A percentile compares a stretch with the other conserved stretches of the same genome.
phyloP scores from a whole-genome alignment of 2,329 filamentous ascomycete species.

The Botrytis pseudocinerea region DNA sequence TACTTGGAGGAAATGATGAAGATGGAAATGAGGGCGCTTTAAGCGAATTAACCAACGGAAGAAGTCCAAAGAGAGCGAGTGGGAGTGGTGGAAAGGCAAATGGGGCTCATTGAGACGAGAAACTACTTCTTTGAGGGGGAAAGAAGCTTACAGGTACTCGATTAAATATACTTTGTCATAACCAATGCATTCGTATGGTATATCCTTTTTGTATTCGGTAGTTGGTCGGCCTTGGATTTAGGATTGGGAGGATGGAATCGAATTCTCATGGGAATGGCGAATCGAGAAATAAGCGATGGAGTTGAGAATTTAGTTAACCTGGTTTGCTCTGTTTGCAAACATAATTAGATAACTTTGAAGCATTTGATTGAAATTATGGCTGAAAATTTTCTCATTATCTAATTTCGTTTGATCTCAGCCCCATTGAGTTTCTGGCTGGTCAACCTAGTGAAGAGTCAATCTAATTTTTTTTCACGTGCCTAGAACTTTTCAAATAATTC shows the following conservation, averaged over 20 bases:
- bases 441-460: neutral
- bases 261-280: constrained; percentile 14
- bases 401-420: neutral
- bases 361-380: neutral
- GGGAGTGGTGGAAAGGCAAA: constrained; percentile 21
- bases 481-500: neutral
- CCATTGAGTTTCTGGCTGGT: neutral
- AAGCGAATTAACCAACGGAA: constrained; percentile 36
- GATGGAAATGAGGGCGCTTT: constrained; percentile 33
- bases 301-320: constrained; percentile 12
- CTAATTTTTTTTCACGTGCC: neutral
- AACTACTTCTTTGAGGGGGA: neutral
- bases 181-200: neutral
- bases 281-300: constrained; percentile 15
- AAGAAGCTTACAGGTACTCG: neutral
- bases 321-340: neutral
- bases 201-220: constrained; percentile 21
- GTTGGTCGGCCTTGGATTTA: constrained; percentile 17
- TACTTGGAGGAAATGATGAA: constrained; percentile 52
- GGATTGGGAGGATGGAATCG: constrained; percentile 9
- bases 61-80: constrained; percentile 28
- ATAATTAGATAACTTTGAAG: constrained; percentile 11
- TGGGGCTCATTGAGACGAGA: constrained; percentile 11
- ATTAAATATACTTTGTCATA: constrained; percentile 22
- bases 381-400: neutral